Base-by-base conservation (phyloP, 495 filamentous ascomycete species). In the Penicillium fimorum region DNA sequence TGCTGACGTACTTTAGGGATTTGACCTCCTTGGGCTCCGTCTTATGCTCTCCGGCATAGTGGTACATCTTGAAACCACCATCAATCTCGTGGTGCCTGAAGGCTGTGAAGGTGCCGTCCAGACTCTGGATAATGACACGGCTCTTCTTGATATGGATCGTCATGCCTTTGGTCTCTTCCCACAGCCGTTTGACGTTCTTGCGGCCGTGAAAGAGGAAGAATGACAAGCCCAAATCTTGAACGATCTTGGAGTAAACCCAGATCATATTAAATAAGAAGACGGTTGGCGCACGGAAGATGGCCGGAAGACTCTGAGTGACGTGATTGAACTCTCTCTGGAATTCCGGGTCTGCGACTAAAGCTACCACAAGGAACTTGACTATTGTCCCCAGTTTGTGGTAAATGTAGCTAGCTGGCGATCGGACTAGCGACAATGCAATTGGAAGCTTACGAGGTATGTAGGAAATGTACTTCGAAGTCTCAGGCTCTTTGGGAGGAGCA, bases 281-380 rank as follows among this genome's bases (percentile, higher is more conserved):
- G 11, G 56, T 53, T 4, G 79, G 75, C 24, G 72, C 71, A 13
- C 74, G 76, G 12, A 80, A 43, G 30, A 75, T 18, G 9, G 58
- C 40, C 6, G 70, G 71, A 24, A 68, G 67, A 5, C 45, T 32
- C 35, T 62, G 57, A n/a, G 78, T 66, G 40, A 79, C 72, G 63
- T 78, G 79, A 12, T 82, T 68, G 47, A 84, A 71, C 48, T 85
- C 82, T 46, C 82, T 67, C 56, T 85, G 82, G 60, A 81, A 84
- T 55, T 85, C 82, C 8, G 78, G 75, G 61, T 85, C 82, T 9
- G 82, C 82, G 25, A 83, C 68, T 17, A 79, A 50, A 22, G 82
- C 76, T 48, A 83, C 71, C 8, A 81, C 68, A 22, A 79, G 60
- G 62, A 84, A 84, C 55, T 85, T 85, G 67, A 79, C 62, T 8